A percentile compares a stretch with the other conserved stretches of the same genome.
Conservation (phyloP, 2,329 filamentous ascomycete species). For the Colletotrichum somersetense region DNA sequence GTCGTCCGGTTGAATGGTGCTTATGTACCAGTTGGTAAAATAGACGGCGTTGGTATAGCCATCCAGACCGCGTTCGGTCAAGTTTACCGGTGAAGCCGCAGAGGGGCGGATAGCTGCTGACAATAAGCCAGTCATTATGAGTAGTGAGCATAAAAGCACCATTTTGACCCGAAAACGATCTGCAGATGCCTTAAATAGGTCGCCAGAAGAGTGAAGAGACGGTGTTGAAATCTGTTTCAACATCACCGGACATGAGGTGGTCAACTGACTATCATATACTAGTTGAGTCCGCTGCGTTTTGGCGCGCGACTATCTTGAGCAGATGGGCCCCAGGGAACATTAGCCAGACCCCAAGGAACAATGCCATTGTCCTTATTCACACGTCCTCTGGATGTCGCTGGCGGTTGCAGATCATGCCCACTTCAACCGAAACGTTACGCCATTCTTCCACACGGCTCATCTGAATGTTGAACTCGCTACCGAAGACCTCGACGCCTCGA, state of each 20-base stretch:
- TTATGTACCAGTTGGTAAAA: slow-evolving; percentile 62
- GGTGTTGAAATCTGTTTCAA: neutral
- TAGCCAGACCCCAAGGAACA: neutral
- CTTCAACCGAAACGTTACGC: slow-evolving; percentile 25
- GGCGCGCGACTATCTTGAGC: neutral
- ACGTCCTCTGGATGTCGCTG: slow-evolving; percentile 6
- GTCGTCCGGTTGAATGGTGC: slow-evolving; percentile 13
- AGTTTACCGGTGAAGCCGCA: slow-evolving; percentile 1
- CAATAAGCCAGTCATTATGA: neutral
- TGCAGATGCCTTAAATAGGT: slow-evolving; percentile 16
- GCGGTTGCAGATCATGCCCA: neutral
- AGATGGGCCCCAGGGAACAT: neutral
- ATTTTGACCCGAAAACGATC: neutral
- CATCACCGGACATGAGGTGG: slow-evolving; percentile 20
- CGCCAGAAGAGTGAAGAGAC: slow-evolving; percentile 11
- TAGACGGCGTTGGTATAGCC: slow-evolving; percentile 61
- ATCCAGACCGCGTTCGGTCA: slow-evolving; percentile 8
- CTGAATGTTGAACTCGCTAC: neutral
- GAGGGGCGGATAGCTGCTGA: slow-evolving; percentile 1
- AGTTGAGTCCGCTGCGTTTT: slow-evolving; percentile 13
- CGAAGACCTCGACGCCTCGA: too few species aligned
- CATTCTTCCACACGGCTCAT: neutral
- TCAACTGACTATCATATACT: slow-evolving; percentile 39
- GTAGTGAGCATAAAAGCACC: slow-evolving; percentile 7
- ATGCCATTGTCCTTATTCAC: slow-evolving; percentile 13